Evolutionary conservation across 2,329 filamentous ascomycete species (phyloP).

Genomic region (Sclerotinia glacialis): DNA sequence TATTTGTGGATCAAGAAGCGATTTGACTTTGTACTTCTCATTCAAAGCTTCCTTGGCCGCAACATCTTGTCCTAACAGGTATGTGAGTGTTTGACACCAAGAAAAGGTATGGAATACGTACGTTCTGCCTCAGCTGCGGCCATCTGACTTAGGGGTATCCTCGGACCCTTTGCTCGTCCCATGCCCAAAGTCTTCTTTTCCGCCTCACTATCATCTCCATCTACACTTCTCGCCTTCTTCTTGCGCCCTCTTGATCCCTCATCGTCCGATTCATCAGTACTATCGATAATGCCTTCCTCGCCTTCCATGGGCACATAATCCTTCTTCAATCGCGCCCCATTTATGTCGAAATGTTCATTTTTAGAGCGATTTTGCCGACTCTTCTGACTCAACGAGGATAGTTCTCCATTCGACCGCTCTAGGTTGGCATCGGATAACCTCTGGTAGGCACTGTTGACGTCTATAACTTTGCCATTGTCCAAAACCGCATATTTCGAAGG

Average conservation of each 20-base stretch:
- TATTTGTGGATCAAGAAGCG: slow-evolving; percentile 57
- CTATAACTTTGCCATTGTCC: slow-evolving; percentile 59
- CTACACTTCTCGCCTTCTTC: slow-evolving; percentile 43
- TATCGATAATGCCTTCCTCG: slow-evolving; percentile 35
- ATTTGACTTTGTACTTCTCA: slow-evolving; percentile 36
- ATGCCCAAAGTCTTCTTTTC: slow-evolving; percentile 39
- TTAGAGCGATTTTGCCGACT: slow-evolving; percentile 30
- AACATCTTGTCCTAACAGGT: slow-evolving; percentile 29
- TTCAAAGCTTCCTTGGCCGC: slow-evolving; percentile 26
- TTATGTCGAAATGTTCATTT: slow-evolving; percentile 26
- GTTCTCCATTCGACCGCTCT: slow-evolving; percentile 58
- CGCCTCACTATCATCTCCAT: slow-evolving; percentile 35
- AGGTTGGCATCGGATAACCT: slow-evolving; percentile 70
- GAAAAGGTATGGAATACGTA: slow-evolving; percentile 45
- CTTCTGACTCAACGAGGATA: slow-evolving; percentile 48
- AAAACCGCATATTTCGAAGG: slow-evolving; percentile 47
- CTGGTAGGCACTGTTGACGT: slow-evolving; percentile 68
- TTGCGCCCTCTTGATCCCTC: slow-evolving; percentile 61
- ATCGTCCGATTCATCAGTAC: slow-evolving; percentile 56
- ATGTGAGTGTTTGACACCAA: neutral
- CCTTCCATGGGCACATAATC: slow-evolving; percentile 34
- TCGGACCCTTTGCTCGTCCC: slow-evolving; percentile 42
- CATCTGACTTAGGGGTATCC: slow-evolving; percentile 59
- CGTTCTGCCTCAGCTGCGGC: slow-evolving; percentile 77
- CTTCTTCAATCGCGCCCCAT: slow-evolving; percentile 35